Evolutionary conservation across 768 basidiomycete genomes (phyloP).

Genomic region (Polyporus arcularius): DNA sequence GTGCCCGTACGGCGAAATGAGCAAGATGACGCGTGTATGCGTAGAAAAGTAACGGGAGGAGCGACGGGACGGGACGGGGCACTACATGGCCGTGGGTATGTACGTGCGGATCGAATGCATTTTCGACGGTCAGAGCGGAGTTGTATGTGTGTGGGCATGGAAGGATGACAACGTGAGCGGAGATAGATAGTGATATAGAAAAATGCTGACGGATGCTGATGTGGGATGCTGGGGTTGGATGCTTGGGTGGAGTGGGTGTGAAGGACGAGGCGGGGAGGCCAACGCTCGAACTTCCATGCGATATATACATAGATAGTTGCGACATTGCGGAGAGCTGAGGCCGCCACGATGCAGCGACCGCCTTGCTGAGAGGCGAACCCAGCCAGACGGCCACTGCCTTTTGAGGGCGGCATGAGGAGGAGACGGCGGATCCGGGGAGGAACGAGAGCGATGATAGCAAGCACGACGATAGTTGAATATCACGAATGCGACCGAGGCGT

Average conservation of each 20-base stretch:
- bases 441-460: conserved; percentile 10
- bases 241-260: conserved; percentile 1
- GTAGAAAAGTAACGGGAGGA: not conserved
- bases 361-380: not conserved
- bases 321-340: not conserved
- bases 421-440: not conserved
- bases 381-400: conserved; percentile 2
- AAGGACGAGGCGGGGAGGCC: conserved; percentile 4
- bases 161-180: conserved; percentile 7
- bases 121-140: conserved; percentile 17
- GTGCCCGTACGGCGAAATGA: not conserved
- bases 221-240: not conserved
- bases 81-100: conserved; percentile 6
- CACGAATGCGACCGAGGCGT: conserved; percentile 9
- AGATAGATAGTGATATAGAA: conserved; percentile 19
- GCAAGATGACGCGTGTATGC: not conserved
- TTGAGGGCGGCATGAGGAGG: not conserved
- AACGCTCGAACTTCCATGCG: conserved; percentile 5
- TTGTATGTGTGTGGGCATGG: conserved; percentile 1
- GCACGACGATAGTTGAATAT: conserved; percentile 17
- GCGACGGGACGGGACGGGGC: not conserved
- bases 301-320: conserved; percentile 20
- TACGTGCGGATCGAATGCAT: conserved; percentile 15
- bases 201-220: conserved; percentile 15
- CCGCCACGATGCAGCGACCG: not conserved